Conservation (phyloP, 75 land plant genomes). For the Cryptomeria japonica region DNA sequence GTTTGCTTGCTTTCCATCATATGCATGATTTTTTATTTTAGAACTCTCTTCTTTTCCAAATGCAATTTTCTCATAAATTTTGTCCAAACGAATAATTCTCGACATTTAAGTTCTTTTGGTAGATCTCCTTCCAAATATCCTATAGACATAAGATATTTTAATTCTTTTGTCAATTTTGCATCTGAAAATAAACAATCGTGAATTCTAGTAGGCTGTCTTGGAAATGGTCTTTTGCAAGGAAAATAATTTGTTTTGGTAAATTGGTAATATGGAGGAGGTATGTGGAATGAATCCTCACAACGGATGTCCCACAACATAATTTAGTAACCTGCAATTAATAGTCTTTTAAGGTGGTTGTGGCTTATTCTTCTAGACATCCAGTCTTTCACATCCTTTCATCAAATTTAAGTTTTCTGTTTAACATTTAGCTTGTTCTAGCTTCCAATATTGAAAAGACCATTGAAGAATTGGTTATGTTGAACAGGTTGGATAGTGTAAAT, state of each 20-base stretch:
- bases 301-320: neutral
- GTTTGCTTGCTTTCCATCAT: neutral
- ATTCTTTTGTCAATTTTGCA: neutral
- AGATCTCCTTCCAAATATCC: too few species aligned
- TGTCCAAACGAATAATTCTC: neutral
- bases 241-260: neutral
- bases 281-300: neutral
- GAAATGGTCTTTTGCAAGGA: neutral
- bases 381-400: neutral
- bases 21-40: neutral
- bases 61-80: neutral
- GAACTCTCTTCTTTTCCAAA: neutral
- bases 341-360: neutral
- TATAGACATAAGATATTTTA: neutral
- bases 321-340: neutral
- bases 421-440: neutral
- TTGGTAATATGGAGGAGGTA: neutral
- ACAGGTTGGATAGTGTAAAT: constrained; percentile 71
- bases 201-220: neutral
- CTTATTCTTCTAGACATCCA: neutral
- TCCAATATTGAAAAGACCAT: neutral
- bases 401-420: neutral
- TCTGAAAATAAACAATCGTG: neutral
- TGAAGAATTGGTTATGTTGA: neutral
- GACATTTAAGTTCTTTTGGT: neutral